Base-by-base conservation (phyloP, 2,329 filamentous ascomycete species). In the Pseudogymnoascus sp. region DNA sequence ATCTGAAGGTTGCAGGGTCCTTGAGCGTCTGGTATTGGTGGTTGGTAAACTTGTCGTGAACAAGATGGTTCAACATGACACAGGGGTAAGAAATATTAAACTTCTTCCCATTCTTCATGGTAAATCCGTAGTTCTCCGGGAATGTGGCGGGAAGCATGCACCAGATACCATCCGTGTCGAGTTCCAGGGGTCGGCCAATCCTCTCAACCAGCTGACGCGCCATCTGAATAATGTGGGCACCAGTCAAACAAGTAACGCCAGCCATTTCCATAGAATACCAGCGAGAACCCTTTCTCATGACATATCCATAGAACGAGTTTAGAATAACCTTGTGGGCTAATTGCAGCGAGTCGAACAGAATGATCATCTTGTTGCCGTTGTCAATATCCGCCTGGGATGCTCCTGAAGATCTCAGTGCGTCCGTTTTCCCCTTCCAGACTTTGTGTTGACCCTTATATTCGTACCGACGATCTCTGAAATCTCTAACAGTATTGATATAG, bases 241-340 rank as follows among this genome's bases (percentile, higher is more conserved):
- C 95, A 1, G 95, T 99, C 74, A 99, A 79, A 78, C 95, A 99
- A 44, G 95, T 99, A 4, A 99, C 95, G 70, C 95, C 95, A 15
- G 96, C 95, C 95, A 99, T 99, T 74, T 99, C 95, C 84, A 99
- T 88, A 17, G 95, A 99, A 74, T 99, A 99, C 95, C 95, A 99
- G 63, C 95, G 87, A 38, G 95, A 99, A 35, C 95, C 95, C 75
- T 99, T 99, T 78, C 95, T 84, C 95, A 99, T 99, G 74, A 97
- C 95, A 73, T 99, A 99, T 67, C 95, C 95, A 70, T 99, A 99
- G 79, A 99, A 99, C 63, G 92, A 96, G 79, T 99, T 99, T 63
- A 99, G 76, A 82, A 99, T 99, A 78, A 99, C 95, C 75, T 99
- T 99, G 80, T 99, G 95, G 0, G 95, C 95, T 70, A 99, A 81